These are phyloP conservation scores for Erodium chrysanthum DNA, from an alignment of 441 rosid species.

Conservation along the genomic window DNA sequence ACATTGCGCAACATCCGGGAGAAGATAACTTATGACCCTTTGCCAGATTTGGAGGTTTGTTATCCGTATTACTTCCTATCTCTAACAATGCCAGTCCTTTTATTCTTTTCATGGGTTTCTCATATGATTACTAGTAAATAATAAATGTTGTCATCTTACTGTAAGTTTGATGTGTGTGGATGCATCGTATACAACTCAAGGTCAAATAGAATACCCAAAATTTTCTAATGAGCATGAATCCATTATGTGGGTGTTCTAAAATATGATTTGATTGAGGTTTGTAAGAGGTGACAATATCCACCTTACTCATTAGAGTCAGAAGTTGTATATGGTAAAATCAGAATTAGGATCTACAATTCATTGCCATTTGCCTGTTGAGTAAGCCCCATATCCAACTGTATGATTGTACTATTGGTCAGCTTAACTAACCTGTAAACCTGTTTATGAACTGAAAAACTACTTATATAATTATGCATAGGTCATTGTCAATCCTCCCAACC, in stretches of 20 bases:
- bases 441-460: neutral
- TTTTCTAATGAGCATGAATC: neutral
- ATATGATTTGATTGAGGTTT: too few relatives aligned
- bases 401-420: neutral
- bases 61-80: constrained; percentile 3
- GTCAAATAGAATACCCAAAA: neutral
- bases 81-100: neutral
- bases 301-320: neutral
- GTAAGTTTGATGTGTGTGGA: neutral
- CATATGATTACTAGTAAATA: neutral
- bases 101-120: neutral
- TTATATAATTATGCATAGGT: neutral
- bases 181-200: neutral
- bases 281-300: neutral
- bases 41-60: constrained; percentile 81
- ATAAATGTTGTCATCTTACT: neutral
- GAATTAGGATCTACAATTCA: neutral
- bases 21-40: constrained; percentile 53
- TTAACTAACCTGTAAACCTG: neutral
- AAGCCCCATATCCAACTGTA: neutral
- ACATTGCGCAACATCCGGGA: constrained; percentile 61
- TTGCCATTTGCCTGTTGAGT: neutral
- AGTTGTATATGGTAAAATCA: neutral
- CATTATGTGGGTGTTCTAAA: neutral
- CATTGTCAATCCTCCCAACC: neutral